Evolutionary conservation across 73 alveolate species (phyloP).

Genomic region (Loxodes magnus): DNA sequence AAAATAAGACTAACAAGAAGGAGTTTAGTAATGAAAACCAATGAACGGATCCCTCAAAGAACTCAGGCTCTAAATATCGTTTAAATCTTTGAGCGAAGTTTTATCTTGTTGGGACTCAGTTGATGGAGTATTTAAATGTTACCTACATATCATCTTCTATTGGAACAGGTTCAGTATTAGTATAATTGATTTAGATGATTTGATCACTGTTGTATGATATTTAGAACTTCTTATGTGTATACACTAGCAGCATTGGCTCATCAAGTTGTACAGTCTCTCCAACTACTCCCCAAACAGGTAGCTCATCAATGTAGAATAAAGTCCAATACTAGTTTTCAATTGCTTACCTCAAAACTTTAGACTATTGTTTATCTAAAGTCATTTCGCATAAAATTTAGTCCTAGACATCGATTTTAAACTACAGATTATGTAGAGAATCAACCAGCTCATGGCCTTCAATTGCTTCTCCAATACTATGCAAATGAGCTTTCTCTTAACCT

Average conservation of each 20-base stretch:
- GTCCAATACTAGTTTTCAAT: not conserved
- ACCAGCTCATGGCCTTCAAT: conserved; percentile 14
- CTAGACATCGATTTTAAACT: not conserved
- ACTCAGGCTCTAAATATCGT: conserved; percentile 28
- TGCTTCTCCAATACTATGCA: conserved; percentile 5
- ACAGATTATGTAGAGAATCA: not conserved
- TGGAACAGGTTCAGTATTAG: not conserved
- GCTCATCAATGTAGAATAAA: conserved; percentile 32
- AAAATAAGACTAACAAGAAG: conserved; percentile 24
- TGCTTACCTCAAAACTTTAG: not conserved
- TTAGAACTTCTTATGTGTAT: conserved; percentile 28
- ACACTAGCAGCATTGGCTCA: not conserved
- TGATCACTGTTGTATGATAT: conserved; percentile 23
- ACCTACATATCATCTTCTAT: conserved; percentile 8
- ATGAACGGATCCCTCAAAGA: conserved; percentile 41
- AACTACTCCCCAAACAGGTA: conserved; percentile 36
- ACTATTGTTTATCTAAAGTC: not conserved
- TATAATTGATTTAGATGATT: conserved; percentile 10
- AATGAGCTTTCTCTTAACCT: not conserved
- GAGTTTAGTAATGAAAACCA: conserved; percentile 43
- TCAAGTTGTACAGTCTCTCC: conserved; percentile 15
- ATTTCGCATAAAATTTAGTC: not conserved
- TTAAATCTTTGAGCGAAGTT: conserved; percentile 20
- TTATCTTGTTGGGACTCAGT: conserved; percentile 17
- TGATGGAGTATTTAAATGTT: conserved; percentile 22